A percentile compares a stretch with the other conserved stretches of the same genome.
Evolutionary conservation across 345 rosid genomes (phyloP).

Genomic region (Linum tenue): DNA sequence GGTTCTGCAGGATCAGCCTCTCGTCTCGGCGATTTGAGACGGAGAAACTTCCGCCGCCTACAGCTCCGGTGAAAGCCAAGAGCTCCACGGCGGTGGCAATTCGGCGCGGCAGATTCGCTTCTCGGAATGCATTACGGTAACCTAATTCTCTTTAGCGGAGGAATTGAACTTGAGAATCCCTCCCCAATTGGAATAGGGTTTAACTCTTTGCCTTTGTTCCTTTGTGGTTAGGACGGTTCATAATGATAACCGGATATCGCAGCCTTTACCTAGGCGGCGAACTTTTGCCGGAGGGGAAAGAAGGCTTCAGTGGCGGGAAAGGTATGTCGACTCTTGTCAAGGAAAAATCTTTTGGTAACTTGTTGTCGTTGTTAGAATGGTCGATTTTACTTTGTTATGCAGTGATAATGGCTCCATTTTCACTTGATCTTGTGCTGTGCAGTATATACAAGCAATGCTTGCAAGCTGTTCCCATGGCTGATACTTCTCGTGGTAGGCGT

Average conservation of each 20-base stretch:
- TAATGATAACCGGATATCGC: conserved; percentile 19
- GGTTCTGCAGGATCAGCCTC: conserved; percentile 35
- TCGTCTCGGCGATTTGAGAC: conserved; percentile 25
- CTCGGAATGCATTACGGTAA: background rate
- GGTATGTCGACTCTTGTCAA: conserved; percentile 26
- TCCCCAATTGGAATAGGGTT: background rate
- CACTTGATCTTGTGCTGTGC: background rate
- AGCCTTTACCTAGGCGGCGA: conserved; percentile 53
- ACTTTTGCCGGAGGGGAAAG: conserved; percentile 53
- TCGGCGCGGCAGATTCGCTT: background rate
- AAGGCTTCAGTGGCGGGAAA: conserved; percentile 68
- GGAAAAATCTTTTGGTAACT: too few relatives aligned
- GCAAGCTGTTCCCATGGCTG: conserved; percentile 44
- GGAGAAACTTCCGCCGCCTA: conserved; percentile 27
- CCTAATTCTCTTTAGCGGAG: background rate
- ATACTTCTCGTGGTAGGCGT: background rate
- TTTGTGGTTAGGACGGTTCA: background rate
- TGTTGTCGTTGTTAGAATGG: background rate
- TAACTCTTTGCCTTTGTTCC: background rate
- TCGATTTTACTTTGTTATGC: conserved; percentile 14
- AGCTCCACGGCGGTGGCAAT: background rate
- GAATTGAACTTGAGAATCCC: background rate
- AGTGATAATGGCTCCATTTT: conserved; percentile 17
- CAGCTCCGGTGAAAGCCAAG: background rate
- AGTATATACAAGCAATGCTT: conserved; percentile 24